Conservation (phyloP, 2,329 filamentous ascomycete species). For the Aspergillus jensenii region DNA sequence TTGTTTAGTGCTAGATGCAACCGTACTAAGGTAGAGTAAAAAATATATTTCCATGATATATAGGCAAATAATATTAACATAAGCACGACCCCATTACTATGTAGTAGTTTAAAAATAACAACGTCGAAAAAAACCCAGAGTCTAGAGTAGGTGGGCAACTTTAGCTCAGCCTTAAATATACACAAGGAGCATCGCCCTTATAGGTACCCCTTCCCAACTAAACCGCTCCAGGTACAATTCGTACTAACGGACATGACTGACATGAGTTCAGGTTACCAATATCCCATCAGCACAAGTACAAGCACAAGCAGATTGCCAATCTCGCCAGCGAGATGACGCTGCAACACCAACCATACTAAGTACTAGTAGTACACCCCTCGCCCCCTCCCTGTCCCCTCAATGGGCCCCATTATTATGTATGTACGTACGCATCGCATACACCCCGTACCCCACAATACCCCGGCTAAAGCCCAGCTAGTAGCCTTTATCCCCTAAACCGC, state of each 20-base stretch:
- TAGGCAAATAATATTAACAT: too few relatives aligned
- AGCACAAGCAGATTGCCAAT: not conserved
- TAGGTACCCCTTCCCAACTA: too few relatives aligned
- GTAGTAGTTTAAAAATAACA: not conserved
- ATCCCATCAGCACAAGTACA: too few relatives aligned
- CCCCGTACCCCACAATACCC: too few relatives aligned
- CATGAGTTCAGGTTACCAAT: too few relatives aligned
- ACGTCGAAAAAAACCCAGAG: not conserved
- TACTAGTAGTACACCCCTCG: not conserved
- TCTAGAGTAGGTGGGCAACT: not conserved
- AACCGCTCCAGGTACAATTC: not conserved
- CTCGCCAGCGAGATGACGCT: not conserved
- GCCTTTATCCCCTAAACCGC: too few relatives aligned
- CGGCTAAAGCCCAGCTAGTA: too few relatives aligned
- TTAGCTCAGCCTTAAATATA: not conserved
- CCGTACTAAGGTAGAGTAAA: not conserved
- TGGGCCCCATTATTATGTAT: not conserved
- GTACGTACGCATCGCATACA: not conserved
- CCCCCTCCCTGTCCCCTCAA: not conserved
- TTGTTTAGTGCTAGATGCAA: not conserved
- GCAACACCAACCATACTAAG: not conserved
- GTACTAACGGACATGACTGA: too few relatives aligned
- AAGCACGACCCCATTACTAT: not conserved
- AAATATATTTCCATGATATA: not conserved
- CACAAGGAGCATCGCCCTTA: not conserved